These are phyloP conservation scores for Ophiosphaerella korrae DNA, from an alignment of 2,329 filamentous ascomycete genomes.

Conservation along the genomic window DNA sequence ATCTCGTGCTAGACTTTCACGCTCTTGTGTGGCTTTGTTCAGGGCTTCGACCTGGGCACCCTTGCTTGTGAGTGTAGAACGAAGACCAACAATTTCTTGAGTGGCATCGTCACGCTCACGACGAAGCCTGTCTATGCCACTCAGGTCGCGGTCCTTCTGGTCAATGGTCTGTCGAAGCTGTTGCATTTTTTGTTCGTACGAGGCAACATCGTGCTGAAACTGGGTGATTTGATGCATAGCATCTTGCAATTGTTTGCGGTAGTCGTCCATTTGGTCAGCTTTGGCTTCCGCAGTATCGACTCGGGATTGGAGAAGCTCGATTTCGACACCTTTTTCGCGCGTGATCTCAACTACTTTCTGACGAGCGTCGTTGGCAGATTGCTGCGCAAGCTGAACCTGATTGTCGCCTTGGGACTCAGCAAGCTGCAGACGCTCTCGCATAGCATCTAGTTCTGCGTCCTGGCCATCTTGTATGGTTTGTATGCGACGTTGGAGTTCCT, in stretches of 20 bases:
- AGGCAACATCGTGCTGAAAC: constrained; percentile 32
- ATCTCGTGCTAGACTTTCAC: constrained; percentile 33
- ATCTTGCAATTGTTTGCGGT: constrained; percentile 41
- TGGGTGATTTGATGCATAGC: constrained; percentile 41
- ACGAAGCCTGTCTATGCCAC: constrained; percentile 29
- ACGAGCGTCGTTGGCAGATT: constrained; percentile 46
- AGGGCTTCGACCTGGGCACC: constrained; percentile 38
- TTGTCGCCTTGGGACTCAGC: constrained; percentile 49
- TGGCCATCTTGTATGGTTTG: constrained; percentile 40
- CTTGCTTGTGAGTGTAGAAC: constrained; percentile 35
- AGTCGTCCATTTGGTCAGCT: constrained; percentile 45
- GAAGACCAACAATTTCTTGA: constrained; percentile 37
- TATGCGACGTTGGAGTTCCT: constrained; percentile 42
- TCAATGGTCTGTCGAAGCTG: constrained; percentile 35
- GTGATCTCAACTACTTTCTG: constrained; percentile 45
- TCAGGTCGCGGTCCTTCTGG: constrained; percentile 40
- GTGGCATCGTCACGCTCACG: constrained; percentile 42
- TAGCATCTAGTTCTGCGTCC: constrained; percentile 48
- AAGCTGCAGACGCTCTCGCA: constrained; percentile 48
- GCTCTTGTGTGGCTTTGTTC: constrained; percentile 35
- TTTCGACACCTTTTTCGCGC: constrained; percentile 46
- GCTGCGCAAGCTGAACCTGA: constrained; percentile 48
- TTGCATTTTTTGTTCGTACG: constrained; percentile 41
- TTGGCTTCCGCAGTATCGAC: constrained; percentile 43
- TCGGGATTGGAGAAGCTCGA: constrained; percentile 43